Evolutionary conservation across 2,329 filamentous ascomycete genomes (phyloP).

Genomic region (Lachnellula suecica): DNA sequence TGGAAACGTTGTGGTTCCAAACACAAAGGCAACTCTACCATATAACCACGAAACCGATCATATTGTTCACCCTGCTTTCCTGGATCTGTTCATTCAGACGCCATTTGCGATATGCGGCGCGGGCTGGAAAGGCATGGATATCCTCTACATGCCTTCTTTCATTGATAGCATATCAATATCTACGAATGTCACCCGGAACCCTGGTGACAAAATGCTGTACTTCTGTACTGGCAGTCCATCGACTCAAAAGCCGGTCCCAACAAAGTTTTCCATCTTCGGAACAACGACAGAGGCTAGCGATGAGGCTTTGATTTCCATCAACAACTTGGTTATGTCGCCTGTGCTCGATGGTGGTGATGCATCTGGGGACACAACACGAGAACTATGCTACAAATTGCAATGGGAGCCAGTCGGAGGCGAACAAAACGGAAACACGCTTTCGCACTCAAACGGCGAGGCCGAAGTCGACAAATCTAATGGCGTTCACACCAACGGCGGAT

Average conservation of each 20-base stretch:
- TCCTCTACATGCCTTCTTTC: constrained; percentile 44
- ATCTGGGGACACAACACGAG: constrained; percentile 29
- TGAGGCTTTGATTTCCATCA: constrained; percentile 36
- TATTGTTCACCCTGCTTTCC: constrained; percentile 44
- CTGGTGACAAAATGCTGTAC: constrained; percentile 35
- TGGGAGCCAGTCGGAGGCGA: constrained; percentile 38
- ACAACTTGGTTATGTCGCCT: constrained; percentile 39
- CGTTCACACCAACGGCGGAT: no score
- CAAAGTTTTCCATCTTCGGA: constrained; percentile 39
- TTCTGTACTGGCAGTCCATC: constrained; percentile 37
- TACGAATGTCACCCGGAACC: constrained; percentile 27
- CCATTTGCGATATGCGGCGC: constrained; percentile 39
- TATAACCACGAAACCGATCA: constrained; percentile 41
- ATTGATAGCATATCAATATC: constrained; percentile 40
- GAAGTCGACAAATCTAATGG: no score
- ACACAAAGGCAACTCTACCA: constrained; percentile 47
- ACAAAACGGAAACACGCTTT: no score
- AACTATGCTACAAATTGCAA: constrained; percentile 47
- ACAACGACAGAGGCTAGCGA: constrained; percentile 26
- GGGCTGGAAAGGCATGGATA: constrained; percentile 31
- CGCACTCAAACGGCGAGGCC: no score
- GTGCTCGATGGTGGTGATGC: constrained; percentile 37
- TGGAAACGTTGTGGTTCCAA: constrained; percentile 39
- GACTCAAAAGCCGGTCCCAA: constrained; percentile 32
- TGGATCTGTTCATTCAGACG: constrained; percentile 46